Evolutionary conservation across 192 early-diverging fungal species (phyloP).

Genomic region (Rhizoclosmatium globosum): DNA sequence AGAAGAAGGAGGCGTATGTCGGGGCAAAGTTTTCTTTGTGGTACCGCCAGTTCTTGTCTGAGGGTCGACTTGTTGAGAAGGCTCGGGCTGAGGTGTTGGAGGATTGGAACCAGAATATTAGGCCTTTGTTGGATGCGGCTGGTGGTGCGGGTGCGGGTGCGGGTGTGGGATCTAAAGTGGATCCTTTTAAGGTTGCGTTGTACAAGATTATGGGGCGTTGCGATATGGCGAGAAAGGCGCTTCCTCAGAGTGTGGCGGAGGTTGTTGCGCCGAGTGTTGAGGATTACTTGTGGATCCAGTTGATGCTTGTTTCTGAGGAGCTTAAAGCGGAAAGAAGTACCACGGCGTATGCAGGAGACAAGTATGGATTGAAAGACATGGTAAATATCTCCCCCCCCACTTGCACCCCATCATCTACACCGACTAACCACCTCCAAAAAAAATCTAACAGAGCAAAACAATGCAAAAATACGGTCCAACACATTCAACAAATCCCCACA

Average conservation of each 20-base stretch:
- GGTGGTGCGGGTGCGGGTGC: conserved; percentile 40
- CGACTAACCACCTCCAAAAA: too few species aligned
- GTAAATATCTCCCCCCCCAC: conserved; percentile 41
- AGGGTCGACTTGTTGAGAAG: conserved; percentile 53
- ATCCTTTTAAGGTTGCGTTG: conserved; percentile 92
- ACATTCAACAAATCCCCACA: conserved; percentile 60
- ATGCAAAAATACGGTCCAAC: conserved; percentile 74
- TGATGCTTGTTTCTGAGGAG: conserved; percentile 76
- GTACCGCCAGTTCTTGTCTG: conserved; percentile 45
- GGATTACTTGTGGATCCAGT: conserved; percentile 94
- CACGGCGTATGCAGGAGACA: conserved; percentile 45
- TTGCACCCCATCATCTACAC: background rate
- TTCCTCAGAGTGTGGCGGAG: conserved; percentile 51
- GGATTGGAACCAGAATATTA: conserved; percentile 62
- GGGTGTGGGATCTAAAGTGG: conserved; percentile 50
- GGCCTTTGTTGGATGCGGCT: conserved; percentile 43
- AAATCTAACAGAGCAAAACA: conserved; percentile 28
- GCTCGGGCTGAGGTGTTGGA: conserved; percentile 65
- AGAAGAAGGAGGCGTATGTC: conserved; percentile 52
- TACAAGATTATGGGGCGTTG: conserved; percentile 92
- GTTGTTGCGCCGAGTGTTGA: conserved; percentile 79
- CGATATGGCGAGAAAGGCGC: conserved; percentile 71
- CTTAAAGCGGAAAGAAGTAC: conserved; percentile 33
- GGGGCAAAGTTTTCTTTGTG: conserved; percentile 21
- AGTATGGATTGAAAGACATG: conserved; percentile 73